Percentiles rank a stretch among this genome's conserved stretches.
These are phyloP conservation scores for Backusella liffmaniae DNA, from an alignment of 192 early-diverging fungal genomes.

Conservation along the genomic window DNA sequence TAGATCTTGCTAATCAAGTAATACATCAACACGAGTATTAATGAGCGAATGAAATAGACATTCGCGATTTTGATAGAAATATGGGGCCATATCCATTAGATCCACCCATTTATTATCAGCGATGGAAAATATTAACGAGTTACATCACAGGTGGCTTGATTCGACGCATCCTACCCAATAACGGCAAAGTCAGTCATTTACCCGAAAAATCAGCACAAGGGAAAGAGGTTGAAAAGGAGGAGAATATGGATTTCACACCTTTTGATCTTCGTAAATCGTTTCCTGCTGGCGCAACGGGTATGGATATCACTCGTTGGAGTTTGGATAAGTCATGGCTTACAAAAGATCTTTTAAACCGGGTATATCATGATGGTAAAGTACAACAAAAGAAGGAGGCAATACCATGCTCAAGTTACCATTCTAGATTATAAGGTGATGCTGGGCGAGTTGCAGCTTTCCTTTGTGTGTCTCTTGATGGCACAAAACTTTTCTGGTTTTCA, in stretches of 20 bases:
- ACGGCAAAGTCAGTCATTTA: constrained; percentile 36
- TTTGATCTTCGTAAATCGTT: constrained; percentile 86
- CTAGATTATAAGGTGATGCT: constrained; percentile 54
- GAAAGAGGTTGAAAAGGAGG: constrained; percentile 21
- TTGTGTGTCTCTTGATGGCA: constrained; percentile 73
- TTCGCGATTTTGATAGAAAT: constrained; percentile 75
- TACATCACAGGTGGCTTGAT: constrained; percentile 54
- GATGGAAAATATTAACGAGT: constrained; percentile 76
- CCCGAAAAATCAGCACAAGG: constrained; percentile 19
- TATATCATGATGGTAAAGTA: constrained; percentile 46
- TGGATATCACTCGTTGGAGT: constrained; percentile 74
- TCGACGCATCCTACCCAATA: constrained; percentile 27
- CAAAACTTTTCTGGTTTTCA: constrained; percentile 84
- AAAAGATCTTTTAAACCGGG: constrained; percentile 43
- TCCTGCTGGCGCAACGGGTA: constrained; percentile 62
- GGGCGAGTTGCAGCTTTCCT: constrained; percentile 84
- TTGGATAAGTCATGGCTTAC: constrained; percentile 90
- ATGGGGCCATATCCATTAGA: constrained; percentile 82
- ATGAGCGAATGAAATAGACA: constrained; percentile 44
- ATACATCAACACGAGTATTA: neutral
- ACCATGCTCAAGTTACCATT: neutral
- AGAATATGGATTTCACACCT: constrained; percentile 58
- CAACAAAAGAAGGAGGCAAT: neutral
- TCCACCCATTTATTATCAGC: constrained; percentile 63
- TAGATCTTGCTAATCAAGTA: neutral